Evolutionary conservation across 2,329 filamentous ascomycete species (phyloP), one percentile per base, ranked within the genome.

Genomic region (Fusarium nodosum): DNA sequence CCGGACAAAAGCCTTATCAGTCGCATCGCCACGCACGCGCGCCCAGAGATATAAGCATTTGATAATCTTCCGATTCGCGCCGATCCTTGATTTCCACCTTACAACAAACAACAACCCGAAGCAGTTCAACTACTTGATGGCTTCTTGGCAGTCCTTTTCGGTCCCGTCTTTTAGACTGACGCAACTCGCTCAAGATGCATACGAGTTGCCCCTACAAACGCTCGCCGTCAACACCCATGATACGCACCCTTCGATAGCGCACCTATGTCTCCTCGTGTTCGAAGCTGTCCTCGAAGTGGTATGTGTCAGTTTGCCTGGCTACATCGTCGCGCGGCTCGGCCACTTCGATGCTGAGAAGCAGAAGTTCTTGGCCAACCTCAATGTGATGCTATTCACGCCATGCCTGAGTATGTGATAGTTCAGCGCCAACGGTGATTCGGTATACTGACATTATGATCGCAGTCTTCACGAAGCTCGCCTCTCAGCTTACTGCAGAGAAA

Each of bases 401-500:
- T 98, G 96, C 79, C 89, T 99, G 69, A 97, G 93, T 97, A 89
- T 66, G 34, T 44, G 24, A 36, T 47, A 24, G 44, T 28, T 22
- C 34, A 38, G 33, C 31, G 30, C 28, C 47, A 15, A 31, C 20
- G 5, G 20, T 38, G 30, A 30, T 39, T 26, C 26, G 33, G 69
- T 77, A 70, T 79, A 68, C 51, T 59, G 36, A 71, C 20, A 34
- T 20, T 20, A 26, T 18, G 11, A 16, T 33, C 24, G 11, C 69
- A 96, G 94, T 99, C 79, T 99, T 98, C 80, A 97, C 93, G 18
- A 99, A 99, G 81, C 87, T 99, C 39, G 96, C 94, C 9, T 97
- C 94, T 2, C 95, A 99, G 80, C 87, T 99, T 61, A 97, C 92
- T 46, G 92, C 94, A 56, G 91, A 96, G 66, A 97, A 97, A 80